Conservation (phyloP, 73 alveolate genomes). For the Paramecium sexaurelia region DNA sequence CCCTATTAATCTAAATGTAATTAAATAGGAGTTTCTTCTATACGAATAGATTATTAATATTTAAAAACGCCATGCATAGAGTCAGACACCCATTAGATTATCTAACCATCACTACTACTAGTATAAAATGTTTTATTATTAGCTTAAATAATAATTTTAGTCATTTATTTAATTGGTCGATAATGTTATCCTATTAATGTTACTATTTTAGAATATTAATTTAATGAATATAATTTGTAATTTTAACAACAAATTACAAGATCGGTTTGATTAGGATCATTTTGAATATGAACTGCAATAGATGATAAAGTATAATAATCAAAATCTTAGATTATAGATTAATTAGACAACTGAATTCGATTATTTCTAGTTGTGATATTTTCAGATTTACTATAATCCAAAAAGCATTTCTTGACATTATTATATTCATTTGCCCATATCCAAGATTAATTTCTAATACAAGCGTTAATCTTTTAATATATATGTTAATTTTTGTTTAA, state of each 20-base stretch:
- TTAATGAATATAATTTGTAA: not conserved
- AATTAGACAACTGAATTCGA: not conserved
- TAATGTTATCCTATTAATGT: not conserved
- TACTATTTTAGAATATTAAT: not conserved
- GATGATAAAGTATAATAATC: not conserved
- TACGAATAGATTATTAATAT: not conserved
- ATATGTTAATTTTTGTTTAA: not conserved
- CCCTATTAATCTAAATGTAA: conserved; percentile 7
- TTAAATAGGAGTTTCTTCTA: conserved; percentile 29
- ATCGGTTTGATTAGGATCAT: conserved; percentile 54
- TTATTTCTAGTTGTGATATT: conserved; percentile 46
- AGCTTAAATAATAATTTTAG: not conserved
- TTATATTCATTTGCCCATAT: not conserved
- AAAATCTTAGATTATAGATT: not conserved
- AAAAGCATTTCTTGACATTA: not conserved
- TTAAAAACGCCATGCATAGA: conserved; percentile 47
- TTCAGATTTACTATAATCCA: conserved; percentile 47
- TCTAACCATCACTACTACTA: conserved; percentile 1
- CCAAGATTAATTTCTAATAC: not conserved
- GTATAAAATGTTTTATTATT: conserved; percentile 37
- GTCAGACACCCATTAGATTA: conserved; percentile 20
- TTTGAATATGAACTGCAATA: not conserved
- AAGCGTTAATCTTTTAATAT: not conserved
- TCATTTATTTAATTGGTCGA: not conserved
- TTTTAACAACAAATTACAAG: not conserved